These are phyloP conservation scores for Lepidium didymum DNA, from an alignment of 345 rosid genomes.

Conservation along the genomic window DNA sequence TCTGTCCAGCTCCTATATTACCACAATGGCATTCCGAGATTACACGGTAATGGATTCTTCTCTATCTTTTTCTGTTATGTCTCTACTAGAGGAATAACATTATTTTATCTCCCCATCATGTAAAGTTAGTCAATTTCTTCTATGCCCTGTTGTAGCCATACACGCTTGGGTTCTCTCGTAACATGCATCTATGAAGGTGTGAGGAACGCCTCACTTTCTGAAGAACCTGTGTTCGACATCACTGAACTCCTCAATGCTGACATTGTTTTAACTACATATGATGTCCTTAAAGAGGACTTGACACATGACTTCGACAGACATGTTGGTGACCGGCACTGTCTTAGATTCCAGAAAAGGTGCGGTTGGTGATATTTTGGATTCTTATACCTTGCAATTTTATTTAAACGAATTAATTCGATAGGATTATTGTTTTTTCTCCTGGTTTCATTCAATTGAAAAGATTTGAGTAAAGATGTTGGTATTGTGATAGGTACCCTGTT, in stretches of 20 bases:
- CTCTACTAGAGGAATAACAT: not conserved
- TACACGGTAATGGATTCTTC: conserved; percentile 47
- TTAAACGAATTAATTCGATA: no score
- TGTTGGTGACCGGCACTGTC: conserved; percentile 78
- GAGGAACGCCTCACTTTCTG: conserved; percentile 54
- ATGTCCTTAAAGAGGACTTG: conserved; percentile 93
- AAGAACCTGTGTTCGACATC: conserved; percentile 43
- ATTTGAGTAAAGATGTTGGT: conserved; percentile 17
- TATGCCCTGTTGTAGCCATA: conserved; percentile 49
- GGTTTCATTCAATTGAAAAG: not conserved
- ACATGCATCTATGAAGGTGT: conserved; percentile 80
- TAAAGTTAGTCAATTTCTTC: conserved; percentile 20
- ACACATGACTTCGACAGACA: conserved; percentile 92
- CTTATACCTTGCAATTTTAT: not conserved
- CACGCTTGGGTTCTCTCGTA: conserved; percentile 71
- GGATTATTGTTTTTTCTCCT: not conserved
- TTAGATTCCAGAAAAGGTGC: conserved; percentile 94
- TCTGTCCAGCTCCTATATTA: conserved; percentile 95
- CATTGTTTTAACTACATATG: conserved; percentile 85
- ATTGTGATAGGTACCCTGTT: conserved; percentile 76
- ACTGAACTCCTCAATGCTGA: conserved; percentile 65
- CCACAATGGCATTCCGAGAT: conserved; percentile 94
- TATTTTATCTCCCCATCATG: conserved; percentile 7
- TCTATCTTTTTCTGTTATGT: conserved; percentile 5
- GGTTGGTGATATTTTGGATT: conserved; percentile 15